A percentile compares a stretch with the other conserved stretches of the same genome.
Evolutionary conservation across 2,329 filamentous ascomycete genomes (phyloP).

Genomic region (Paraphaeosphaeria minitans): DNA sequence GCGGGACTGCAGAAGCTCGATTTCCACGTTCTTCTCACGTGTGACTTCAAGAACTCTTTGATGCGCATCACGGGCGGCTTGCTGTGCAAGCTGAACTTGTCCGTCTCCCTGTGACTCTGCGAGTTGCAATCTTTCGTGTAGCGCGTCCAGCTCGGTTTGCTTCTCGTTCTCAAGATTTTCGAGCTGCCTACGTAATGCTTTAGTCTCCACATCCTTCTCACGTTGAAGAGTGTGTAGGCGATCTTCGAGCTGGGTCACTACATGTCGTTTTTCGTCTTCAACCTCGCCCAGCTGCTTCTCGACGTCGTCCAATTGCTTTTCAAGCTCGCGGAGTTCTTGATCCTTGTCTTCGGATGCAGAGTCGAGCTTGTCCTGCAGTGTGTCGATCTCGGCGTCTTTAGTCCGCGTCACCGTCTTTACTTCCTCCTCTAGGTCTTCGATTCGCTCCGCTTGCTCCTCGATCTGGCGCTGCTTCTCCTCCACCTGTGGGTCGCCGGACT

Average conservation of each 20-base stretch:
- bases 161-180: slow-evolving; percentile 40
- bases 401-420: slow-evolving; percentile 25
- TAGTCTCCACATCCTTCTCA: slow-evolving; percentile 46
- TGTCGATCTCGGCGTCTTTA: slow-evolving; percentile 52
- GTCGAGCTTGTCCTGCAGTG: slow-evolving; percentile 49
- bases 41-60: slow-evolving; percentile 45
- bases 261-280: slow-evolving; percentile 36
- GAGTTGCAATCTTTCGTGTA: slow-evolving; percentile 48
- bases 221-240: slow-evolving; percentile 38
- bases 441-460: slow-evolving; percentile 23
- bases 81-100: slow-evolving; percentile 48
- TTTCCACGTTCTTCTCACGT: slow-evolving; percentile 46
- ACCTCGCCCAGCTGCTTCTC: slow-evolving; percentile 35
- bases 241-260: slow-evolving; percentile 38
- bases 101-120: slow-evolving; percentile 49
- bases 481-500: slow-evolving; percentile 20
- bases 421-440: slow-evolving; percentile 33
- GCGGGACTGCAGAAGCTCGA: slow-evolving; percentile 43
- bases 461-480: slow-evolving; percentile 19
- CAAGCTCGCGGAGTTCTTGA: slow-evolving; percentile 56
- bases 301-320: slow-evolving; percentile 46
- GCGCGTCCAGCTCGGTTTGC: slow-evolving; percentile 48
- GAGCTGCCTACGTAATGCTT: slow-evolving; percentile 42
- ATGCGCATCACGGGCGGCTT: slow-evolving; percentile 46
- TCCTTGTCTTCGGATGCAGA: slow-evolving; percentile 48